Evolutionary conservation across 495 filamentous ascomycete species (phyloP).

Genomic region (Coniosporium apollinis): DNA sequence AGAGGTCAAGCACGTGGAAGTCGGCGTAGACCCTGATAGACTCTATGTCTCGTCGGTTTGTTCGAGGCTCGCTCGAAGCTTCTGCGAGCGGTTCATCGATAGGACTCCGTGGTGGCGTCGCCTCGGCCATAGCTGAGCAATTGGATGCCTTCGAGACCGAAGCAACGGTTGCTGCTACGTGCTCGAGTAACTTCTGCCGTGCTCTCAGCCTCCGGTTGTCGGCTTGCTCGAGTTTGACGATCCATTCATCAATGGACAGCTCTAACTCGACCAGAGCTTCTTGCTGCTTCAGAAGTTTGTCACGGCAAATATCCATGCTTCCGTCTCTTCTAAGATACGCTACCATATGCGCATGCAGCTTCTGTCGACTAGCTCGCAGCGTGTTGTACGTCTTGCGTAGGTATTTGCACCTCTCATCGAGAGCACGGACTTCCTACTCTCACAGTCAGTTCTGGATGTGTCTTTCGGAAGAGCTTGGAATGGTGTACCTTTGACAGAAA

Average conservation of each 20-base stretch:
- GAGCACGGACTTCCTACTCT: slow-evolving; percentile 41
- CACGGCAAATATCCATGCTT: slow-evolving; percentile 45
- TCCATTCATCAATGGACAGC: slow-evolving; percentile 59
- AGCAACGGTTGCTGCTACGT: slow-evolving; percentile 43
- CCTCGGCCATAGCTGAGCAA: background rate
- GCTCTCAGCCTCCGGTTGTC: slow-evolving; percentile 53
- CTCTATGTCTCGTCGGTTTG: slow-evolving; percentile 30
- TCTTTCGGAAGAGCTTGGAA: slow-evolving; percentile 2
- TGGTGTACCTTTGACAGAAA: slow-evolving; percentile 38
- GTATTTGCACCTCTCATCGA: slow-evolving; percentile 60
- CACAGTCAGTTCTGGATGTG: slow-evolving; percentile 6
- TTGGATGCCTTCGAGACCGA: slow-evolving; percentile 10
- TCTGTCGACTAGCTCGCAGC: slow-evolving; percentile 48
- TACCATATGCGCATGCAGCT: slow-evolving; percentile 51
- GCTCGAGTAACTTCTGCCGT: slow-evolving; percentile 61
- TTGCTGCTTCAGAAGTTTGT: slow-evolving; percentile 56
- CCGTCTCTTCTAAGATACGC: slow-evolving; percentile 47
- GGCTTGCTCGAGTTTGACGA: slow-evolving; percentile 53
- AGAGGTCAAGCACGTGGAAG: slow-evolving; percentile 33
- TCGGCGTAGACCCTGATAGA: slow-evolving; percentile 54
- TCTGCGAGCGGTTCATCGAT: slow-evolving; percentile 9
- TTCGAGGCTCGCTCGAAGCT: slow-evolving; percentile 20
- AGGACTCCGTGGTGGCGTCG: slow-evolving; percentile 19
- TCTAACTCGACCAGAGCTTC: slow-evolving; percentile 57
- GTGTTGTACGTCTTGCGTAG: slow-evolving; percentile 50